These are phyloP conservation scores for Lasiosphaeria hispida DNA, from an alignment of 495 filamentous ascomycete species.

Conservation along the genomic window DNA sequence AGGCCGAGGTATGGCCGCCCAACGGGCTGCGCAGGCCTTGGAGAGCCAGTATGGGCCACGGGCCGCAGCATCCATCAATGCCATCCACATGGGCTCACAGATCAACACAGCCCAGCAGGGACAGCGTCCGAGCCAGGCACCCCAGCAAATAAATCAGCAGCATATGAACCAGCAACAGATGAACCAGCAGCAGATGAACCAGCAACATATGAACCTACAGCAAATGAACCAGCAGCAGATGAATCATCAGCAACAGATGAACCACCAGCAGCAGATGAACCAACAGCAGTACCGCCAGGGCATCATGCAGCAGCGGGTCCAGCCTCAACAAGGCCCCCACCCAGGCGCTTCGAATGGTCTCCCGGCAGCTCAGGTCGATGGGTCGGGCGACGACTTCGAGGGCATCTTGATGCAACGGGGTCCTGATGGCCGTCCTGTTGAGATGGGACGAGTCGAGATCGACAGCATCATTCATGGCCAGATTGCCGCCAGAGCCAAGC, in stretches of 20 bases:
- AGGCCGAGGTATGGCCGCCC: slow-evolving; percentile 48
- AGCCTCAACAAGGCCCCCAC: slow-evolving; percentile 39
- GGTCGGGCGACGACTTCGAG: slow-evolving; percentile 49
- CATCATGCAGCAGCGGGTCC: slow-evolving; percentile 37
- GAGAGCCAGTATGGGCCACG: slow-evolving; percentile 68
- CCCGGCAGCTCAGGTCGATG: slow-evolving; percentile 45
- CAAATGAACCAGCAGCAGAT: slow-evolving; percentile 41
- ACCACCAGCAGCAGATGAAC: slow-evolving; percentile 42
- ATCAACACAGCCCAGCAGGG: slow-evolving; percentile 24
- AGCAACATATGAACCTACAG: slow-evolving; percentile 35
- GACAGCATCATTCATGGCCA: slow-evolving; percentile 62
- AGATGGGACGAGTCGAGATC: slow-evolving; percentile 54
- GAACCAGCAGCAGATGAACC: slow-evolving; percentile 34
- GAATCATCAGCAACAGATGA: slow-evolving; percentile 38
- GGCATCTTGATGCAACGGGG: slow-evolving; percentile 50
- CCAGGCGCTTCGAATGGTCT: slow-evolving; percentile 40
- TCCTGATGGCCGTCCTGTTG: slow-evolving; percentile 34
- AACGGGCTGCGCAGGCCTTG: slow-evolving; percentile 65
- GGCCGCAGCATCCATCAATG: slow-evolving; percentile 66
- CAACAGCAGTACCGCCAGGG: slow-evolving; percentile 35
- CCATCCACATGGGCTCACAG: slow-evolving; percentile 34
- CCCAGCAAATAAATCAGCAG: slow-evolving; percentile 39
- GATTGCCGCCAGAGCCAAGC: slow-evolving; percentile 63
- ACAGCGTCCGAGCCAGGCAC: background rate
- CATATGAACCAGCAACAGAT: slow-evolving; percentile 42